Percentiles rank a stretch among this genome's conserved stretches.
These are phyloP conservation scores for Geotrichum phurueaensis DNA, from an alignment of 1,139 yeast species.

Conservation along the genomic window DNA sequence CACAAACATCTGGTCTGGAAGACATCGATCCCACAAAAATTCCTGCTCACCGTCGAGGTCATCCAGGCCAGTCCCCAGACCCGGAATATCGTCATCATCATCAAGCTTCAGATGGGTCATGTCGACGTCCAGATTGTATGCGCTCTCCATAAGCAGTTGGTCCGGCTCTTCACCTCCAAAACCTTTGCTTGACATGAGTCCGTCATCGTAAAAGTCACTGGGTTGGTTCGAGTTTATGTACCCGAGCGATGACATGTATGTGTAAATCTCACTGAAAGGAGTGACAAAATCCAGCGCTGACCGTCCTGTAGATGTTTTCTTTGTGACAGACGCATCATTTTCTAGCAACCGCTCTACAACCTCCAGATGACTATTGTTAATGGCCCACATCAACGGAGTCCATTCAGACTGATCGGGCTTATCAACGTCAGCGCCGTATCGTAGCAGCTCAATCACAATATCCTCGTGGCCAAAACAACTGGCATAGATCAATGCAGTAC, in stretches of 20 bases:
- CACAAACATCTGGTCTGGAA: slow-evolving; percentile 40
- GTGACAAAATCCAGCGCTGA: slow-evolving; percentile 37
- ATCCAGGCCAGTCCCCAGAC: slow-evolving; percentile 18
- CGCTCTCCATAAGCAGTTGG: slow-evolving; percentile 31
- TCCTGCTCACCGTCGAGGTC: slow-evolving; percentile 22
- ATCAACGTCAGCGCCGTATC: slow-evolving; percentile 37
- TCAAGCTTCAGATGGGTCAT: slow-evolving; percentile 29
- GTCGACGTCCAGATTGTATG: slow-evolving; percentile 33
- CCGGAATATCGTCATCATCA: slow-evolving; percentile 21
- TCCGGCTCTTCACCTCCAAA: slow-evolving; percentile 25
- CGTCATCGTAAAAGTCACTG: slow-evolving; percentile 33
- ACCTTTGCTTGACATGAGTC: slow-evolving; percentile 19
- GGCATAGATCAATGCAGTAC: slow-evolving; percentile 39
- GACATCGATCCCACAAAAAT: slow-evolving; percentile 38
- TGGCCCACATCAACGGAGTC: slow-evolving; percentile 46
- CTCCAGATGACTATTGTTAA: slow-evolving; percentile 36
- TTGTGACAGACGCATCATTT: slow-evolving; percentile 33
- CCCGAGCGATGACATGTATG: slow-evolving; percentile 29
- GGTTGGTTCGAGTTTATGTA: slow-evolving; percentile 22
- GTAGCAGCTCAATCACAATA: slow-evolving; percentile 36
- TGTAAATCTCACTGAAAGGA: slow-evolving; percentile 32
- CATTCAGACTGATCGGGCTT: slow-evolving; percentile 38
- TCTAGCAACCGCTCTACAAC: slow-evolving; percentile 36
- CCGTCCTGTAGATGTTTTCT: slow-evolving; percentile 34
- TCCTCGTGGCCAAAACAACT: slow-evolving; percentile 40